phyloP scores from a whole-genome alignment of 257 asterid species.

The Solanum clarkiae region DNA sequence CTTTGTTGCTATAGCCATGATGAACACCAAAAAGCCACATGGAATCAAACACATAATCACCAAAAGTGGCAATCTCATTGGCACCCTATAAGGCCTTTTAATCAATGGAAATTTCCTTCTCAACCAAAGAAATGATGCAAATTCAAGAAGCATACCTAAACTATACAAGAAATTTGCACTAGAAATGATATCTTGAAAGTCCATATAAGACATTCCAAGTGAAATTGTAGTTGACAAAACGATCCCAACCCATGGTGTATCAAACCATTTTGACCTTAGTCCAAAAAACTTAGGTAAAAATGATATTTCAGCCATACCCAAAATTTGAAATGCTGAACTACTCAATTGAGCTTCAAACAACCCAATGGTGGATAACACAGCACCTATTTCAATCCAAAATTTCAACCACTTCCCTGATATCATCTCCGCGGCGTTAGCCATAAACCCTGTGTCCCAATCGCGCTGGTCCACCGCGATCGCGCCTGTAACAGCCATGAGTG shows the following conservation, averaged over 20 bases:
- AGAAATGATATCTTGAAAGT: constrained; percentile 24
- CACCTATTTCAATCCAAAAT: constrained; percentile 50
- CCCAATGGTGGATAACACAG: constrained; percentile 40
- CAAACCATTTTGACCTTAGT: constrained; percentile 32
- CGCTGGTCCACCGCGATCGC: constrained; percentile 39
- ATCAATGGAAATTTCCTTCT: constrained; percentile 21
- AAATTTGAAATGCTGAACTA: constrained; percentile 39
- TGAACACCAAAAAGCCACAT: constrained; percentile 32
- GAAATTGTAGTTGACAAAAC: constrained; percentile 29
- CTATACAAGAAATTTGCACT: constrained; percentile 52
- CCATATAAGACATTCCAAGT: constrained; percentile 26
- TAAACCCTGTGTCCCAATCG: constrained; percentile 33
- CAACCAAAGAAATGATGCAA: constrained; percentile 41
- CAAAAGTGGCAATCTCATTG: constrained; percentile 29
- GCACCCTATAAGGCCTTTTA: constrained; percentile 44
- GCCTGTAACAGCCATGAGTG: constrained; percentile 42
- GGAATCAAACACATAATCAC: constrained; percentile 50
- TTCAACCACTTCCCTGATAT: constrained; percentile 53
- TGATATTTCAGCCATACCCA: constrained; percentile 51
- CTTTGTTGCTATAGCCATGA: constrained; percentile 47
- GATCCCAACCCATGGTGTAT: constrained; percentile 65
- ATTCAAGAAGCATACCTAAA: constrained; percentile 58
- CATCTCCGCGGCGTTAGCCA: constrained; percentile 35
- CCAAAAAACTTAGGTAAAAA: constrained; percentile 28
- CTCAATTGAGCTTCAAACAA: constrained; percentile 48